Evolutionary conservation across 164 flowering plant genomes (phyloP).

Genomic region (Aristolochia californica): DNA sequence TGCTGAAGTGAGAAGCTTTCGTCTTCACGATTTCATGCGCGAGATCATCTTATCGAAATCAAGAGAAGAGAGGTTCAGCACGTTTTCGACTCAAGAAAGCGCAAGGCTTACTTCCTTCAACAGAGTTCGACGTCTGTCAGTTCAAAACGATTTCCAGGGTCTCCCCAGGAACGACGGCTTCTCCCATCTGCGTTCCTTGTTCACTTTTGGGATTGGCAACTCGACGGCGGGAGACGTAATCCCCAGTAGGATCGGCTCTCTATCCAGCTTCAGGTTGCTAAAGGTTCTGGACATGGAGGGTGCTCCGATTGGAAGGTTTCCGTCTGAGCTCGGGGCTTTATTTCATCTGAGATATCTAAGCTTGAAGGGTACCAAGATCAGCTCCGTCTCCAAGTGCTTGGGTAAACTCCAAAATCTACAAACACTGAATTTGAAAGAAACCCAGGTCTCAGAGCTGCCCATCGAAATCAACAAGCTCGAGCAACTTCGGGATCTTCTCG

Average conservation of each 20-base stretch:
- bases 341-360: conserved; percentile 28
- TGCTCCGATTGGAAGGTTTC: conserved; percentile 15
- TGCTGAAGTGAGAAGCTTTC: conserved; percentile 25
- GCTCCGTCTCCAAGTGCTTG: conserved; percentile 19
- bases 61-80: conserved; percentile 16
- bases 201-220: conserved; percentile 10
- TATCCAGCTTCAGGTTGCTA: conserved; percentile 16
- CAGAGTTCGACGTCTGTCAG: conserved; percentile 18
- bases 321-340: conserved; percentile 13
- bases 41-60: conserved; percentile 26
- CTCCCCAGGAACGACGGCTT: conserved; percentile 3
- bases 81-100: conserved; percentile 3
- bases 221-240: too few relatives aligned
- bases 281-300: conserved; percentile 29
- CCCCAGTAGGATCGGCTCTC: conserved; percentile 6
- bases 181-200: conserved; percentile 24
- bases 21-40: conserved; percentile 40
- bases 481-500: neutral
- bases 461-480: neutral
- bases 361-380: conserved; percentile 22
- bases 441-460: neutral
- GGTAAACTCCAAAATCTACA: neutral
- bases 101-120: neutral
- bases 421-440: neutral
- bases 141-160: conserved; percentile 9